Evolutionary conservation across 148 eudicot genomes (phyloP).

Genomic region (Cornus kousa): DNA sequence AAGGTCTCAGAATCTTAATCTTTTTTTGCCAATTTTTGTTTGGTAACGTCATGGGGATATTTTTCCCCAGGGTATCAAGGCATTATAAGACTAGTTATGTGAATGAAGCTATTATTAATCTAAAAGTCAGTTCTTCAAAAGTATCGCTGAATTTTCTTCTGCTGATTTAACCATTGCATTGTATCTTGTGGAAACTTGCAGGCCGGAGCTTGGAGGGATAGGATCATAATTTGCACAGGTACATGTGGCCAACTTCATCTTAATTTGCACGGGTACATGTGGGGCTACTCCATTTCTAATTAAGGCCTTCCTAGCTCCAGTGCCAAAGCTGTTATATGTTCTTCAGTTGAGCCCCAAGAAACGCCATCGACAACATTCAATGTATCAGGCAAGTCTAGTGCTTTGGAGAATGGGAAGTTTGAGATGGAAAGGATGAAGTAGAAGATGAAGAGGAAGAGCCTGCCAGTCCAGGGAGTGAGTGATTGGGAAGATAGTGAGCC

Average conservation of each 20-base stretch:
- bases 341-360: constrained; percentile 80
- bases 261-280: no score
- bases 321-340: constrained; percentile 89
- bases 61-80: no score
- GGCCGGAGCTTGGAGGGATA: constrained; percentile 98
- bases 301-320: constrained; percentile 85
- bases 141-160: not conserved
- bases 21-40: not conserved
- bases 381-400: constrained; percentile 61
- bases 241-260: no score
- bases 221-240: constrained; percentile 80
- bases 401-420: constrained; percentile 72
- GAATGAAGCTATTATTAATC: not conserved
- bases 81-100: no score
- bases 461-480: constrained; percentile 64
- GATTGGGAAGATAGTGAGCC: constrained; percentile 96
- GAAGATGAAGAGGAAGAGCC: constrained; percentile 75
- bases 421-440: constrained; percentile 82
- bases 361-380: constrained; percentile 65
- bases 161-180: not conserved
- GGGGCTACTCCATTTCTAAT: constrained; percentile 62
- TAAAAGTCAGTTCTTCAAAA: not conserved
- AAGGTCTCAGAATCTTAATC: not conserved
- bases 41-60: not conserved
- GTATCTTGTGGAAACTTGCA: constrained; percentile 21